Conservation (phyloP, 1,139 yeast species). For the Geotrichum histeridarum region DNA sequence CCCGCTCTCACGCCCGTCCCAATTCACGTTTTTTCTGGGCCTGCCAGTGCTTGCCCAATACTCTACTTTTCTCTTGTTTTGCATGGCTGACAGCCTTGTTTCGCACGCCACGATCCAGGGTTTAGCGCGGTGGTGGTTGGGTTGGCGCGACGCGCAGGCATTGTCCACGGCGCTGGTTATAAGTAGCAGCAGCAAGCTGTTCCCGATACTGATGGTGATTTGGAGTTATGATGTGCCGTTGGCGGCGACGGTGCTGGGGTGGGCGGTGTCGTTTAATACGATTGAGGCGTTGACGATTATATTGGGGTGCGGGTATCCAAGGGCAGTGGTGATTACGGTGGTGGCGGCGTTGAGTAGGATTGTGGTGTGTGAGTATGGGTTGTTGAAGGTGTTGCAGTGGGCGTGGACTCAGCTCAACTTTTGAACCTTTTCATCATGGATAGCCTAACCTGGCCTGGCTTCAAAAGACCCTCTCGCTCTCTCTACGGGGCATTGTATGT, state of each 20-base stretch:
- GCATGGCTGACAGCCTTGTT: conserved; percentile 53
- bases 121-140: conserved; percentile 41
- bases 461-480: neutral
- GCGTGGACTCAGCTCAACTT: conserved; percentile 4
- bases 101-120: conserved; percentile 50
- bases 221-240: conserved; percentile 90
- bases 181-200: conserved; percentile 71
- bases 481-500: too few relatives aligned
- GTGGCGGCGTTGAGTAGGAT: conserved; percentile 25
- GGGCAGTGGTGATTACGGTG: conserved; percentile 35
- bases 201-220: conserved; percentile 89
- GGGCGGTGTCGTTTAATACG: conserved; percentile 57
- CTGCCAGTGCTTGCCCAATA: conserved; percentile 58
- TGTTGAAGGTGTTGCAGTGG: conserved; percentile 1
- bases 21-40: conserved; percentile 20
- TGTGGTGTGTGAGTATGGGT: conserved; percentile 23
- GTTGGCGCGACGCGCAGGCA: conserved; percentile 39
- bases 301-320: conserved; percentile 43
- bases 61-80: conserved; percentile 55
- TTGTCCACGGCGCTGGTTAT: conserved; percentile 65
- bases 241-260: conserved; percentile 55
- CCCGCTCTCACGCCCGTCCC: too few relatives aligned
- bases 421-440: too few relatives aligned
- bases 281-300: conserved; percentile 62
- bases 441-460: too few relatives aligned